A percentile compares a stretch with the other conserved stretches of the same genome.
Evolutionary conservation across 1,284 basidiomycete species (phyloP).

Genomic region (Leccinum idahoense): DNA sequence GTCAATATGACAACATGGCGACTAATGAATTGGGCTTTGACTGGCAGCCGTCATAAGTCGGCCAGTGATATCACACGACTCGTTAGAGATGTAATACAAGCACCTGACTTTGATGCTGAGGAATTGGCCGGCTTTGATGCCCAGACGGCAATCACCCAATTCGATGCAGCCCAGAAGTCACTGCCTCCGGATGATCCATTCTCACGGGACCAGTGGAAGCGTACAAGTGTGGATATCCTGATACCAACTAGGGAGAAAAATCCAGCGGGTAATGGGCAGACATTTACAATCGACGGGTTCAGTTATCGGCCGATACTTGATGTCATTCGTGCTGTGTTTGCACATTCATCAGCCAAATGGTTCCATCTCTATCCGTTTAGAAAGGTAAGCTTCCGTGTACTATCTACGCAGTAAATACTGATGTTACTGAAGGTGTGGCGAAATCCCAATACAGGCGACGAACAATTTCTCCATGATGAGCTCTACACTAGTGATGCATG

Average conservation of each 20-base stretch:
- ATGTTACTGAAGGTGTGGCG: background rate
- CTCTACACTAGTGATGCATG: background rate
- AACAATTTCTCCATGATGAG: background rate
- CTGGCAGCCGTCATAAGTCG: background rate
- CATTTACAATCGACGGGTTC: background rate
- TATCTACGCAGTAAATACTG: background rate
- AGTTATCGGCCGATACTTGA: background rate
- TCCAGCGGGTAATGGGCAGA: background rate
- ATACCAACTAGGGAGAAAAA: slow-evolving; percentile 1
- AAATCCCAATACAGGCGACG: background rate
- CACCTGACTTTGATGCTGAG: background rate
- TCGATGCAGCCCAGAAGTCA: background rate
- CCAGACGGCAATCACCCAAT: background rate
- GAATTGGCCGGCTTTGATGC: slow-evolving; percentile 1
- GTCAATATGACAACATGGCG: slow-evolving; percentile 2
- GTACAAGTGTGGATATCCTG: background rate
- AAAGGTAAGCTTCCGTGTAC: background rate
- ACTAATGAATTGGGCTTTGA: background rate
- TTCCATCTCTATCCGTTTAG: background rate
- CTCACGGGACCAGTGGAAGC: background rate
- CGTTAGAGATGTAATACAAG: background rate
- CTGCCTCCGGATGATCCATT: background rate
- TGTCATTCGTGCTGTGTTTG: background rate
- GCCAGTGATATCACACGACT: background rate
- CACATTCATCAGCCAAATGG: background rate